Conservation (phyloP, 495 filamentous ascomycete genomes). For the Talaromyces ruber region DNA sequence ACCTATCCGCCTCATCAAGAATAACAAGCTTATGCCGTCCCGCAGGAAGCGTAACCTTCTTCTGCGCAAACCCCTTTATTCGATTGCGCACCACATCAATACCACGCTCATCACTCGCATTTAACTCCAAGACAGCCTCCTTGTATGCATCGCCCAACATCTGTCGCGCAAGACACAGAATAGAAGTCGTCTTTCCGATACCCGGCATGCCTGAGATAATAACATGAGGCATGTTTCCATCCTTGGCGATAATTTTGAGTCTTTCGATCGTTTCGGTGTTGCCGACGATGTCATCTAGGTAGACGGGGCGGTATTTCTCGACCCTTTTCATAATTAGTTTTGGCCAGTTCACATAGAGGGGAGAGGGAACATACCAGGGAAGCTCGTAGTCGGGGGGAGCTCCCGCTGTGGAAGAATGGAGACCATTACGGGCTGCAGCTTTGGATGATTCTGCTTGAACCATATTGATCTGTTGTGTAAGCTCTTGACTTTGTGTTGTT, state of each 20-base stretch:
- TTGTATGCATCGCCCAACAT: constrained; percentile 92
- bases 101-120: constrained; percentile 91
- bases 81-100: constrained; percentile 98
- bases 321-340: constrained; percentile 53
- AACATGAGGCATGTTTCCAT: constrained; percentile 98
- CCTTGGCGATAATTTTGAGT: constrained; percentile 96
- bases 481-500: neutral
- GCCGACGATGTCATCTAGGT: constrained; percentile 93
- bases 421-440: constrained; percentile 56
- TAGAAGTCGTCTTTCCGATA: constrained; percentile 97
- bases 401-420: constrained; percentile 54
- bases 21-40: constrained; percentile 96
- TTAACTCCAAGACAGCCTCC: constrained; percentile 93
- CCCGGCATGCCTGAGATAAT: constrained; percentile 99
- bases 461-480: constrained; percentile 19
- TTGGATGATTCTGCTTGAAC: constrained; percentile 68
- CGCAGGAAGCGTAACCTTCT: constrained; percentile 90
- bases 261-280: constrained; percentile 97
- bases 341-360: neutral
- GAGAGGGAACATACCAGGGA: constrained; percentile 61
- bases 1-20: constrained; percentile 91
- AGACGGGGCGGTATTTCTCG: constrained; percentile 92
- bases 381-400: constrained; percentile 69
- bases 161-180: constrained; percentile 88
- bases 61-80: constrained; percentile 98